phyloP scores from a whole-genome alignment of 441 rosid genomes.

The Raphanus hybrid region DNA sequence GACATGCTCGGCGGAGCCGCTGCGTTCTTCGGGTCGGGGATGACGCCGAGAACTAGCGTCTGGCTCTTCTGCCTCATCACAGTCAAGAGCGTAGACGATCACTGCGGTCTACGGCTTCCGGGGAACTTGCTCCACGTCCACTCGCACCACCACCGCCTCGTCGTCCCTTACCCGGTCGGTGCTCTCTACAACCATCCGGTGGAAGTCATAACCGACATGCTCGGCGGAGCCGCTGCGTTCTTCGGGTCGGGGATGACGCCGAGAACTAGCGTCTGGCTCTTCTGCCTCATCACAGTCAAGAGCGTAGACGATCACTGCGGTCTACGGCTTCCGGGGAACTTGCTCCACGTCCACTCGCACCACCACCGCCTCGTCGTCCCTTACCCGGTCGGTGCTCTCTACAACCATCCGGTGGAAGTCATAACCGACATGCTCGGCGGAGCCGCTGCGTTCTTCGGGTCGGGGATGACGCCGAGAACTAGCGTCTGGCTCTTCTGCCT shows the following conservation, averaged over 20 bases:
- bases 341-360: constrained; percentile 49
- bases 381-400: constrained; percentile 6
- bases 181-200: constrained; percentile 10
- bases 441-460: background rate
- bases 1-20: constrained; percentile 9
- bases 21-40: constrained; percentile 7
- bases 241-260: constrained; percentile 17
- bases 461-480: constrained; percentile 16
- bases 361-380: constrained; percentile 12
- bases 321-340: constrained; percentile 74
- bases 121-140: constrained; percentile 64
- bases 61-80: constrained; percentile 76
- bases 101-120: constrained; percentile 61
- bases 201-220: constrained; percentile 5
- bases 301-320: constrained; percentile 39
- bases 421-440: constrained; percentile 1
- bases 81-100: constrained; percentile 48
- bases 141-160: constrained; percentile 10
- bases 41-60: constrained; percentile 10
- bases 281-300: constrained; percentile 73
- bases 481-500: constrained; percentile 66
- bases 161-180: constrained; percentile 7
- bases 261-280: constrained; percentile 46
- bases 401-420: constrained; percentile 11
- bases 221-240: constrained; percentile 1